A percentile compares a stretch with the other conserved stretches of the same genome.
Conservation (phyloP, 257 asterid genomes). For the Rhazya stricta region DNA sequence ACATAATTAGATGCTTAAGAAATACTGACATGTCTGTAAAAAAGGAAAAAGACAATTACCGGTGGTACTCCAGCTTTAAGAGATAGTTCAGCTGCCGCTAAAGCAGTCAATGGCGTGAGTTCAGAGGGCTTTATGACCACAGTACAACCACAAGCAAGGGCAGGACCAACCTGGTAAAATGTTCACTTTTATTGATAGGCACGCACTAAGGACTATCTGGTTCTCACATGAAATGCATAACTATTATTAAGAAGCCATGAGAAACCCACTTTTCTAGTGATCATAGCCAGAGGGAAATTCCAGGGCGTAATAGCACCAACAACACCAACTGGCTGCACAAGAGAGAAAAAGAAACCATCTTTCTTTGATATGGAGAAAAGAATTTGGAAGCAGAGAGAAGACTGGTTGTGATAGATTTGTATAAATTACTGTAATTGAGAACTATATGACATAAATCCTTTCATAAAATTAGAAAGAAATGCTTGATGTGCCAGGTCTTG, state of each 20-base stretch:
- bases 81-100: conserved; percentile 96
- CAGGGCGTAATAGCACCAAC: conserved; percentile 96
- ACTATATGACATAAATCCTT: background rate
- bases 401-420: background rate
- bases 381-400: background rate
- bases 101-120: conserved; percentile 91
- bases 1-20: background rate
- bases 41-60: conserved; percentile 28
- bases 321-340: conserved; percentile 93
- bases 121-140: conserved; percentile 93
- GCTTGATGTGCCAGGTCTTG: background rate
- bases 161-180: conserved; percentile 82
- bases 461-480: background rate
- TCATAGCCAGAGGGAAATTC: conserved; percentile 99
- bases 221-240: background rate
- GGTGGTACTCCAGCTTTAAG: conserved; percentile 98
- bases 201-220: background rate
- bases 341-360: conserved; percentile 10
- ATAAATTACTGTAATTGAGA: background rate
- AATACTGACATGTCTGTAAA: background rate
- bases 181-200: conserved; percentile 2
- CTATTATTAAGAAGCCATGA: conserved; percentile 5
- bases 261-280: conserved; percentile 75
- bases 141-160: conserved; percentile 97
- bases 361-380: conserved; percentile 9